Base-by-base conservation (phyloP, 208 protist genomes). In the Crithidia sp. region DNA sequence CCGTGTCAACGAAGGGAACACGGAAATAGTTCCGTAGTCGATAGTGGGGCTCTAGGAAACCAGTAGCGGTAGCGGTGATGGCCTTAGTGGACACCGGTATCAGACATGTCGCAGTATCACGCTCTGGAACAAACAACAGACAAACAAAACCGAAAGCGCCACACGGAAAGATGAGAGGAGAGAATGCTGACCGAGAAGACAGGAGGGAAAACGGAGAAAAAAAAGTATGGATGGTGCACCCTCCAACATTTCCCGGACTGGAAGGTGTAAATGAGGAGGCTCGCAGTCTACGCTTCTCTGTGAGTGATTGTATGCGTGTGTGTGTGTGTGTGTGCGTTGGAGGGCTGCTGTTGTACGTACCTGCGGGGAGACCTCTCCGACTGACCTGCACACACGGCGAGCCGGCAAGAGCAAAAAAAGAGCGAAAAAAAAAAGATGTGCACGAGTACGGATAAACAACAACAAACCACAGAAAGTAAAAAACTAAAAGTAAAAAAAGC, bases 251-350 rank as follows among this genome's bases (percentile, higher is more conserved):
- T 28, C 28, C 28, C 28, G 28, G 28, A 28, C 0, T 28, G 28
- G 28, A 28, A 28, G 28, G 28, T 28, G 28, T 2, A 0, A 28
- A 28, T 1, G 28, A 28, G 28, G 28, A 28, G 28, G 28, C 45
- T 2, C 45, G 45, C 45, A 49, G 45, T 49, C 45, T 7, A 49
- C 58, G 9, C 7, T 7, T 13, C 12, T 49, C 9, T 49, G 45
- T 49, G 9, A 47, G 8, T 41, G 37, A 10, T 6, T 44, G 45
- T 53, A 43, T 64, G 59, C 52, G 59, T 52, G 59, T 64, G 59
- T 64, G 43, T 64, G 59, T 52, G 59, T 52, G 43, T 64, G 59
- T 52, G 41, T 53, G 59, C 28, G 28, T 28, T 28, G 28, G 28
- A 28, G 28, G 28, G 28, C 28, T 28, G 28, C 28, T 28, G 28